Conservation (phyloP, 805 yeast genomes). For the Zygoascus biomembranicola region DNA sequence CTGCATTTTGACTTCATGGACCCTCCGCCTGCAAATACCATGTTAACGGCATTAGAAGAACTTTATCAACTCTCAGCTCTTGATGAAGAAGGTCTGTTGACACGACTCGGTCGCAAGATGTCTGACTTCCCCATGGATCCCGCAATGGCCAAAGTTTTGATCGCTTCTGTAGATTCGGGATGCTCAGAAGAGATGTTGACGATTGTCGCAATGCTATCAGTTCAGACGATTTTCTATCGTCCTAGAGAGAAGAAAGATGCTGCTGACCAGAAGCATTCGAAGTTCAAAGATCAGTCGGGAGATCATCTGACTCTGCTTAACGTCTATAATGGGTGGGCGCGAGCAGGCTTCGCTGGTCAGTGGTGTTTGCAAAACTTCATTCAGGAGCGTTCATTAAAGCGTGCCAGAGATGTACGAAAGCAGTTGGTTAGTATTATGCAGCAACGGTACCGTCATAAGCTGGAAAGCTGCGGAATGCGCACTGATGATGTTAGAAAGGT, state of each 20-base stretch:
- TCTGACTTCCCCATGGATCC: conserved; percentile 91
- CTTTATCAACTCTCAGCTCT: conserved; percentile 85
- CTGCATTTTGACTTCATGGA: conserved; percentile 86
- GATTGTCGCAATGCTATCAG: conserved; percentile 77
- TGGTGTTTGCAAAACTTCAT: conserved; percentile 86
- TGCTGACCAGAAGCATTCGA: conserved; percentile 56
- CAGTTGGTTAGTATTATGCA: conserved; percentile 52
- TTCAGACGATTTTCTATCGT: conserved; percentile 59
- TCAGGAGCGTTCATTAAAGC: conserved; percentile 61
- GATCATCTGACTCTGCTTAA: conserved; percentile 75
- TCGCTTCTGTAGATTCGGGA: conserved; percentile 50
- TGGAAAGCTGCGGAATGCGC: conserved; percentile 27
- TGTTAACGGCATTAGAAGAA: conserved; percentile 69
- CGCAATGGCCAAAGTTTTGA: conserved; percentile 67
- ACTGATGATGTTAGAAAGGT: conserved; percentile 40
- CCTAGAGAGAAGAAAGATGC: conserved; percentile 54
- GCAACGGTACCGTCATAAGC: conserved; percentile 21
- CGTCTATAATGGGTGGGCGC: conserved; percentile 70
- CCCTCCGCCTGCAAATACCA: conserved; percentile 66
- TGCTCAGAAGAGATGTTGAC: conserved; percentile 66
- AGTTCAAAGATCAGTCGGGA: conserved; percentile 50
- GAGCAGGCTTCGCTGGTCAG: conserved; percentile 52
- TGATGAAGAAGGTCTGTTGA: conserved; percentile 68
- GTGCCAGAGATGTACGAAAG: conserved; percentile 61
- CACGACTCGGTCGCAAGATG: conserved; percentile 75